Conservation (phyloP, 352 stramenopile species). For the Phytopythium helicoides region DNA sequence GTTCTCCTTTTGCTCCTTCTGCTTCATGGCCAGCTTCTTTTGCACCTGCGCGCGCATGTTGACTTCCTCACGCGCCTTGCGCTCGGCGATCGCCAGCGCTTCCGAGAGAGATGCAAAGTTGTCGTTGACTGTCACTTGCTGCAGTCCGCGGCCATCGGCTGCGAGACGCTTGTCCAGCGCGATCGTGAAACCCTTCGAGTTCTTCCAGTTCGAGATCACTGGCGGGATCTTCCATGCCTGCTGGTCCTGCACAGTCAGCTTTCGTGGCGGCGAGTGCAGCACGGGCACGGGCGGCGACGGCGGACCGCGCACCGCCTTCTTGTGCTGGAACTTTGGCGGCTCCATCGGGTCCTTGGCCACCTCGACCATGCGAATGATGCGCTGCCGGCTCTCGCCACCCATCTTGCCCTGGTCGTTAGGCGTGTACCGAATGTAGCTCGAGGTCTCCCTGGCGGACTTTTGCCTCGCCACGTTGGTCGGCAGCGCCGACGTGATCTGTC, state of each 20-base stretch:
- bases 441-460: conserved; percentile 87
- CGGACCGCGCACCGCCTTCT: conserved; percentile 93
- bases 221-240: conserved; percentile 99
- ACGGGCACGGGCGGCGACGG: conserved; percentile 90
- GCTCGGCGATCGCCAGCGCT: conserved; percentile 96
- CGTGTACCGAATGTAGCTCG: conserved; percentile 84
- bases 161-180: conserved; percentile 98
- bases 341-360: conserved; percentile 99
- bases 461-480: conserved; percentile 79
- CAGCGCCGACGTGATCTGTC: conserved; percentile 89
- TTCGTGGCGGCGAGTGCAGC: conserved; percentile 91
- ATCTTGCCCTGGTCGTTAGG: conserved; percentile 77
- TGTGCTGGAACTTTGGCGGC: conserved; percentile 98
- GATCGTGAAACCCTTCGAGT: conserved; percentile 98
- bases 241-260: conserved; percentile 92
- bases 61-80: conserved; percentile 96
- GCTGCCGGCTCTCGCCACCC: conserved; percentile 71
- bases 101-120: conserved; percentile 98
- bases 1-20: conserved; percentile 96
- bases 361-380: conserved; percentile 99
- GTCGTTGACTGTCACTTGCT: conserved; percentile 96
- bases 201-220: conserved; percentile 99
- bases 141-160: conserved; percentile 95
- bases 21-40: conserved; percentile 87
- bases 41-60: conserved; percentile 91